Conservation (phyloP, 1,284 basidiomycete genomes). For the Phenoliferia sp. region DNA sequence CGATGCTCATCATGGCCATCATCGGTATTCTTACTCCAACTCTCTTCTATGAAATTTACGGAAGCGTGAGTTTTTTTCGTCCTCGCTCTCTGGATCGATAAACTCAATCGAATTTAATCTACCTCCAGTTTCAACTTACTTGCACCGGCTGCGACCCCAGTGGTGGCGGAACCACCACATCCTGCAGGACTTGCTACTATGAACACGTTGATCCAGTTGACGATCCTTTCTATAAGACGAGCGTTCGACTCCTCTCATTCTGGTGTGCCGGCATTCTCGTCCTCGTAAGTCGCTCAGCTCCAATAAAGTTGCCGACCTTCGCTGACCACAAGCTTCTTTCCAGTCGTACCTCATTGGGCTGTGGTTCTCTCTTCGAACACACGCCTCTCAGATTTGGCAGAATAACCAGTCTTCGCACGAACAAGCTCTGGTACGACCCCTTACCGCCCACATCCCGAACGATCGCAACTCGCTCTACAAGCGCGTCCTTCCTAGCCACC, state of each 20-base stretch:
- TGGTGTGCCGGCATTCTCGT: slow-evolving; percentile 84
- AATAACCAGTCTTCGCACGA: slow-evolving; percentile 52
- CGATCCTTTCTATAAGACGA: slow-evolving; percentile 95
- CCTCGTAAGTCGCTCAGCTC: slow-evolving; percentile 73
- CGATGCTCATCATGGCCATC: slow-evolving; percentile 99
- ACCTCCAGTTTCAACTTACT: slow-evolving; percentile 75
- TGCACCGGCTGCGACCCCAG: slow-evolving; percentile 78
- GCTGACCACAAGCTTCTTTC: background rate
- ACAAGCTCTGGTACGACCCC: background rate
- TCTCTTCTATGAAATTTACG: slow-evolving; percentile 97
- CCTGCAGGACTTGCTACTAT: slow-evolving; percentile 89
- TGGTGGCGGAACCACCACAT: slow-evolving; percentile 33
- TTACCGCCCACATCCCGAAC: slow-evolving; percentile 30
- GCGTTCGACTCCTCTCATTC: slow-evolving; percentile 90
- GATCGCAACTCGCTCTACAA: slow-evolving; percentile 66
- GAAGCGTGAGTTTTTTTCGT: slow-evolving; percentile 63
- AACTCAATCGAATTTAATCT: slow-evolving; percentile 1
- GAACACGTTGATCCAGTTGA: slow-evolving; percentile 85
- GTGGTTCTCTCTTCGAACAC: slow-evolving; percentile 98
- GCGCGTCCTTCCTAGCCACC: slow-evolving; percentile 44
- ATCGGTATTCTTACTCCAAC: slow-evolving; percentile 95
- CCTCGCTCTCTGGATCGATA: background rate
- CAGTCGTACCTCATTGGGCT: slow-evolving; percentile 95
- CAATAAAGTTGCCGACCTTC: background rate
- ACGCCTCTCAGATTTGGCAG: slow-evolving; percentile 99